Evolutionary conservation across 2,329 filamentous ascomycete species (phyloP).

Genomic region (Simplicillium aogashimaense): DNA sequence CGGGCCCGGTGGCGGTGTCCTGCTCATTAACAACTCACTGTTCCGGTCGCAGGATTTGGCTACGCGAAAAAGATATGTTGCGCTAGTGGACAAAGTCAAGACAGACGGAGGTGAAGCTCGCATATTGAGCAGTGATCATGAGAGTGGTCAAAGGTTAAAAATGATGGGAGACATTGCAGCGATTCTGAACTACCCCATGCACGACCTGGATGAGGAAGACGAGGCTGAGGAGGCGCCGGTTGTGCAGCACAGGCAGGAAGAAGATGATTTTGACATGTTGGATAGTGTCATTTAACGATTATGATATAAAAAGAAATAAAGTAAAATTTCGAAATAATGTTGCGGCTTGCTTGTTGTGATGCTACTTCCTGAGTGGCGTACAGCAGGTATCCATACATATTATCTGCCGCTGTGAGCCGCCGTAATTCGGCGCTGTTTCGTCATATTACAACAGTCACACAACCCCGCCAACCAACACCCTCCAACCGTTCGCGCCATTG

Average conservation of each 20-base stretch:
- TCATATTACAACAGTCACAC: too few relatives aligned
- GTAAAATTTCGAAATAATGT: not conserved
- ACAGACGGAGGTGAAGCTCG: slow-evolving; percentile 78
- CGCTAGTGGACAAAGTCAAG: slow-evolving; percentile 78
- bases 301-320: not conserved
- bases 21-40: slow-evolving; percentile 79
- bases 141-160: slow-evolving; percentile 79
- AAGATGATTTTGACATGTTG: slow-evolving; percentile 17
- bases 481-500: too few relatives aligned
- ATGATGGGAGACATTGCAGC: slow-evolving; percentile 81
- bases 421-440: too few relatives aligned
- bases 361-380: too few relatives aligned
- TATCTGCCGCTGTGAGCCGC: too few relatives aligned
- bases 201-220: slow-evolving; percentile 67
- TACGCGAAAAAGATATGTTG: slow-evolving; percentile 71
- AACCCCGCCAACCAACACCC: too few relatives aligned
- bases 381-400: too few relatives aligned
- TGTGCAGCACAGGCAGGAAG: slow-evolving; percentile 13
- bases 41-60: slow-evolving; percentile 76
- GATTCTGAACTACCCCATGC: slow-evolving; percentile 79
- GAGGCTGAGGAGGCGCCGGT: slow-evolving; percentile 17
- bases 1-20: slow-evolving; percentile 70
- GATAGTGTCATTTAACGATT: slow-evolving; percentile 21
- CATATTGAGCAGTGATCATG: slow-evolving; percentile 87
- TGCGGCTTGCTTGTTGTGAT: too few relatives aligned